Base-by-base conservation (phyloP, 208 protist species). In the Trypanosoma cruzi region DNA sequence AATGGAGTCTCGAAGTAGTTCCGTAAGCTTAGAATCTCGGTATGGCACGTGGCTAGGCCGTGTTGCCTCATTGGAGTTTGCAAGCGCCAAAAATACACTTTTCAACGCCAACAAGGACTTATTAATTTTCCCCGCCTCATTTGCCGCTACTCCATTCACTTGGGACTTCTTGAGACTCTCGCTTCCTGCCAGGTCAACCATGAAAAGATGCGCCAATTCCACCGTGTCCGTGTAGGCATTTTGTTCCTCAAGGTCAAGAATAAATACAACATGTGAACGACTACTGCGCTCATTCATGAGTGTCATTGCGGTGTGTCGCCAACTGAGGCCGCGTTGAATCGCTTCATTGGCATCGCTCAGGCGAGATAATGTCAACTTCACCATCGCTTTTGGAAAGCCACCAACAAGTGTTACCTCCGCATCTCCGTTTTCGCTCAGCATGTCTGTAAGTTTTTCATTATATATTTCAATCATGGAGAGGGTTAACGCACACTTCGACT, bases 211-310 rank as follows among this genome's bases (percentile, higher is more conserved):
- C 22, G 91, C 85, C 32, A 97, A 89, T 40, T 98, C 90, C 11
- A 90, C 92, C 67, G 90, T 81, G 28, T 96, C 85, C 3, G 90
- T 94, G 77, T 88, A 96, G 18, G 82, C 82, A 68, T 96, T 93
- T 55, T 80, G 83, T 65, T 94, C 82, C 69, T 96, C 85, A 36
- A 95, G 66, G 42, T 95, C 98, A 81, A 88, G 90, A 20, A 95
- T 98, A 48, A 99, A 92, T 48, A 99, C 96, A 65, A 97, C 96
- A 75, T 99, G 98, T 0, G 96, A 98, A n/a, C 98, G 91, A 71
- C 89, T 98, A 68, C 95, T 98, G 54, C 96, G 87, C 49, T 97
- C 88, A 78, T 99, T 99, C 95, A 99, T 98, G 56, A 91, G 68
- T 8, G 98, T 99, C 26, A 92, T 84, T 13, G 96, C 95, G 16